These are phyloP conservation scores for Leishmania lainsoni DNA, from an alignment of 208 protist genomes.

Conservation along the genomic window DNA sequence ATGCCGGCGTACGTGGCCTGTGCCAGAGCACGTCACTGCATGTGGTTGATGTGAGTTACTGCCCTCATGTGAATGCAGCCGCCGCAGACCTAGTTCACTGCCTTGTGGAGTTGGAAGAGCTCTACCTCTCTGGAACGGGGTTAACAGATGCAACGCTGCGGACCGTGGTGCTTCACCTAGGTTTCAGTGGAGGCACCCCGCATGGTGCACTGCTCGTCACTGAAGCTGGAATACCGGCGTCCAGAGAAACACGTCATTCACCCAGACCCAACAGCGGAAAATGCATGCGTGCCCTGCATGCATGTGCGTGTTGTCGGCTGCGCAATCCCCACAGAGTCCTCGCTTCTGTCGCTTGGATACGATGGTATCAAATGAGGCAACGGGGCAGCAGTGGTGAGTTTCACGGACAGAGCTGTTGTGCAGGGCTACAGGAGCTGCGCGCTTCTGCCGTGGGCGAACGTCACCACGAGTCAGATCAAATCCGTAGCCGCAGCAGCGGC, in stretches of 20 bases:
- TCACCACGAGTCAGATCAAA: background rate
- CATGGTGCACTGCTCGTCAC: background rate
- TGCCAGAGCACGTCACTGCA: slow-evolving; percentile 7
- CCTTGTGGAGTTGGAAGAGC: slow-evolving; percentile 13
- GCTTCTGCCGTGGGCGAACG: background rate
- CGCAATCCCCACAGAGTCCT: slow-evolving; percentile 4
- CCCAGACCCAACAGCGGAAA: background rate
- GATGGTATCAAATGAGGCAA: background rate
- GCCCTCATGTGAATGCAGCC: slow-evolving; percentile 5
- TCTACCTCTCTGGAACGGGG: slow-evolving; percentile 16
- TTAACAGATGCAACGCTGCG: slow-evolving; percentile 17
- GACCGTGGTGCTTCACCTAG: background rate
- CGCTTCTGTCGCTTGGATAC: background rate
- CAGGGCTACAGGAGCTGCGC: slow-evolving; percentile 6
- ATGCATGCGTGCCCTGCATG: slow-evolving; percentile 16
- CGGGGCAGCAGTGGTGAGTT: background rate
- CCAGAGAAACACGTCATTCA: background rate
- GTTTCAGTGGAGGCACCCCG: background rate
- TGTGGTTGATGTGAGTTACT: slow-evolving; percentile 13
- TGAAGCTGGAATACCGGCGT: background rate
- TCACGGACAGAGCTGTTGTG: slow-evolving; percentile 1
- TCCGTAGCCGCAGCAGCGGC: background rate
- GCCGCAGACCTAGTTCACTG: slow-evolving; percentile 3
- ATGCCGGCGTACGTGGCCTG: slow-evolving; percentile 10
- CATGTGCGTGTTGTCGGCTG: slow-evolving; percentile 2